A percentile compares a stretch with the other conserved stretches of the same genome.
phyloP scores from a whole-genome alignment of 352 stramenopile genomes.

The Stramenopiles sp. region DNA sequence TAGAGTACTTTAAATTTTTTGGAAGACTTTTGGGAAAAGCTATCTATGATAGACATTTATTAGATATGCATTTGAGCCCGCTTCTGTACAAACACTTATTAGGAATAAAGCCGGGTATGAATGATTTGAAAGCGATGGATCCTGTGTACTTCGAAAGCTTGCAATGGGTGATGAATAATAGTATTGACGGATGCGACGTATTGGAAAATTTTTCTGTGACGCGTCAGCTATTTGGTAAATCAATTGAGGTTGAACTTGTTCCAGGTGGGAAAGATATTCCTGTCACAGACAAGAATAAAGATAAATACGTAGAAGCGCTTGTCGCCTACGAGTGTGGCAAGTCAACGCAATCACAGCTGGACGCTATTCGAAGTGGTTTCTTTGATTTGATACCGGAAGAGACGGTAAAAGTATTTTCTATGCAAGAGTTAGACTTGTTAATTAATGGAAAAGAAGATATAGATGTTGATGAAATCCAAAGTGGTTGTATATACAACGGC shows the following conservation, averaged over 20 bases:
- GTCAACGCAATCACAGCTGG: slow-evolving; percentile 35
- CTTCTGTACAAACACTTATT: slow-evolving; percentile 46
- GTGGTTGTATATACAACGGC: slow-evolving; percentile 49
- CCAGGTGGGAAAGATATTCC: slow-evolving; percentile 39
- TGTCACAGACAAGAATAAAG: slow-evolving; percentile 49
- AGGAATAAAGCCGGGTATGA: slow-evolving; percentile 28
- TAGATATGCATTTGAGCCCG: slow-evolving; percentile 51
- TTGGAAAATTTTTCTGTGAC: slow-evolving; percentile 58
- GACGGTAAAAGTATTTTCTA: slow-evolving; percentile 31
- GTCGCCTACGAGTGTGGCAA: slow-evolving; percentile 40
- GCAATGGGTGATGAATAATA: slow-evolving; percentile 58
- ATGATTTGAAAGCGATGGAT: slow-evolving; percentile 47
- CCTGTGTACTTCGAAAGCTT: slow-evolving; percentile 52
- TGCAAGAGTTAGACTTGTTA: slow-evolving; percentile 24
- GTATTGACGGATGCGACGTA: slow-evolving; percentile 39
- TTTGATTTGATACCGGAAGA: slow-evolving; percentile 32
- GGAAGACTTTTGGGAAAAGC: slow-evolving; percentile 54
- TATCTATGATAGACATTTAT: slow-evolving; percentile 53
- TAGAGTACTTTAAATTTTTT: neutral
- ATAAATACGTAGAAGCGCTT: slow-evolving; percentile 42
- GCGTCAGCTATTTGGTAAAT: slow-evolving; percentile 12
- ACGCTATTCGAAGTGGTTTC: slow-evolving; percentile 37
- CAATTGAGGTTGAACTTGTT: slow-evolving; percentile 32
- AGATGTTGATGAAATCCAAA: slow-evolving; percentile 54
- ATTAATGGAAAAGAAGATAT: slow-evolving; percentile 40